A percentile compares a stretch with the other conserved stretches of the same genome.
Evolutionary conservation across 495 filamentous ascomycete species (phyloP).

Genomic region (Neurospora discreta): DNA sequence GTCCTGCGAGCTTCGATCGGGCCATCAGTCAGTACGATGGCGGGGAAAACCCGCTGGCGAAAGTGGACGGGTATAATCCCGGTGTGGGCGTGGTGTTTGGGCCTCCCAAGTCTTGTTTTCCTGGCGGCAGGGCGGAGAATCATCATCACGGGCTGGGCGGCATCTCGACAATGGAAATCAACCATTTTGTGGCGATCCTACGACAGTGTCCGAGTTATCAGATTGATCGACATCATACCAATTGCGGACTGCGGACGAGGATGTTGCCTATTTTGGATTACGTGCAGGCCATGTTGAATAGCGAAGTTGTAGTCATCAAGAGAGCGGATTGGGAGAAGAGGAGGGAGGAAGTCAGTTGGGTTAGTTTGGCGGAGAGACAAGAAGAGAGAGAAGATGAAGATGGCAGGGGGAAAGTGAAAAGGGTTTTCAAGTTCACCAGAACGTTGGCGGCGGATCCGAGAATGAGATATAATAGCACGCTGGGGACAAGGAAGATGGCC

Average conservation of each 20-base stretch:
- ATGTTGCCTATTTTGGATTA: slow-evolving; percentile 58
- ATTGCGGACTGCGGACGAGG: slow-evolving; percentile 63
- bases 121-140: not conserved
- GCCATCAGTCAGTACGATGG: not conserved
- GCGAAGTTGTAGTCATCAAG: slow-evolving; percentile 34
- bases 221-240: slow-evolving; percentile 63
- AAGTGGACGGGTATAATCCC: not conserved
- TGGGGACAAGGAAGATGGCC: slow-evolving; percentile 32
- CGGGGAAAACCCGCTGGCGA: not conserved
- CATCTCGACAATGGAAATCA: slow-evolving; percentile 23
- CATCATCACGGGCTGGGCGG: slow-evolving; percentile 9
- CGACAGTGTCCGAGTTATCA: slow-evolving; percentile 60
- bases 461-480: slow-evolving; percentile 25
- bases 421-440: slow-evolving; percentile 29
- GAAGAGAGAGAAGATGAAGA: not conserved
- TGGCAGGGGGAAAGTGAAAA: slow-evolving; percentile 5
- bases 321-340: slow-evolving; percentile 33
- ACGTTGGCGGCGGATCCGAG: slow-evolving; percentile 28
- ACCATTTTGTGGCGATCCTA: slow-evolving; percentile 22
- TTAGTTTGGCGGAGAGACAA: slow-evolving; percentile 1
- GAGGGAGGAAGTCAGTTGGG: slow-evolving; percentile 24
- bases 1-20: slow-evolving; percentile 18
- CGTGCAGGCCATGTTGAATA: slow-evolving; percentile 41
- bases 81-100: not conserved
- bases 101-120: not conserved